Evolutionary conservation across 441 rosid species (phyloP).

Genomic region (Eutrema salsugineum): DNA sequence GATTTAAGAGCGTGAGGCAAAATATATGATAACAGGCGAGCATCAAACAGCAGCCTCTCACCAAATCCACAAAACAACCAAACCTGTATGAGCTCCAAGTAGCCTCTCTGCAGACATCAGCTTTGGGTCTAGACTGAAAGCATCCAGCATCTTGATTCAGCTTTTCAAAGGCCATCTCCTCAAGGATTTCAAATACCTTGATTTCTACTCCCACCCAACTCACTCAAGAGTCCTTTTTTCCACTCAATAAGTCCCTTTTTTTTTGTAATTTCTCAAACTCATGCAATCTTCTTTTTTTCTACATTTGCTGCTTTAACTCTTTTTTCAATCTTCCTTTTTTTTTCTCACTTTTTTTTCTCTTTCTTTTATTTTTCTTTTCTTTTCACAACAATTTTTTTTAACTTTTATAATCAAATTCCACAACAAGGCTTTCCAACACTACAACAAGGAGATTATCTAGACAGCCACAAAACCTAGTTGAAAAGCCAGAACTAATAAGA

Average conservation of each 20-base stretch:
- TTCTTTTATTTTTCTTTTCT: neutral
- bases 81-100: conserved; percentile 4
- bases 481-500: conserved; percentile 49
- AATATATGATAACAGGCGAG: neutral
- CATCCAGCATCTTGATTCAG: neutral
- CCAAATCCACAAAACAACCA: conserved; percentile 30
- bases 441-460: conserved; percentile 9
- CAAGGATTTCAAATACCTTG: neutral
- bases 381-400: conserved; percentile 5
- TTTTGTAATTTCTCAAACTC: neutral
- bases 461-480: conserved; percentile 36
- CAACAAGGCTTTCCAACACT: conserved; percentile 12
- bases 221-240: neutral
- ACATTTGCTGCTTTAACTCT: neutral
- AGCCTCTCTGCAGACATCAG: conserved; percentile 25
- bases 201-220: conserved; percentile 11
- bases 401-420: conserved; percentile 16
- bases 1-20: neutral
- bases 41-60: conserved; percentile 44
- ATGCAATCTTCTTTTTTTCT: neutral
- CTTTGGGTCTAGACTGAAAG: conserved; percentile 1
- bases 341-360: neutral
- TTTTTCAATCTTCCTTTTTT: neutral
- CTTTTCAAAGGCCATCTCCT: conserved; percentile 3
- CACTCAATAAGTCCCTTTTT: neutral